Conservation (phyloP, 345 rosid species). For the Eucalyptus grandis region DNA sequence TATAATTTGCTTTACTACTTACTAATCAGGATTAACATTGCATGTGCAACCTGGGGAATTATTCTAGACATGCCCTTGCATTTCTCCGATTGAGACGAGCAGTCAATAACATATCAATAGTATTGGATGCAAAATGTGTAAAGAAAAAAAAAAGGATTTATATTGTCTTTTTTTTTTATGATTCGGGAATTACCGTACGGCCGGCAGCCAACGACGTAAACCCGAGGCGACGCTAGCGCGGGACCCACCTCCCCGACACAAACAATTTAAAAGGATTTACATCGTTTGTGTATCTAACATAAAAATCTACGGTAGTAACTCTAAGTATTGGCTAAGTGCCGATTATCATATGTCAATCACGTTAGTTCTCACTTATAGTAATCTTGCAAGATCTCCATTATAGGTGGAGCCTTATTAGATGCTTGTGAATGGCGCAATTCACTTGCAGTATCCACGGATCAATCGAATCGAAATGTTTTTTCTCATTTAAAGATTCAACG, state of each 20-base stretch:
- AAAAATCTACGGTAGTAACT: neutral
- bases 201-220: too few relatives aligned
- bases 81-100: too few relatives aligned
- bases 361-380: neutral
- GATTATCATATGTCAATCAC: neutral
- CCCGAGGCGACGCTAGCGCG: accelerated
- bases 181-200: too few relatives aligned
- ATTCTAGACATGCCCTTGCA: too few relatives aligned
- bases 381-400: neutral
- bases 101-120: neutral
- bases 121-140: neutral
- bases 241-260: too few relatives aligned
- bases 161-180: too few relatives aligned
- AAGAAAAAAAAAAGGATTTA: neutral
- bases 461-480: neutral
- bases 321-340: neutral
- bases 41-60: neutral
- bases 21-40: neutral
- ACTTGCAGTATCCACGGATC: neutral
- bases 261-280: neutral
- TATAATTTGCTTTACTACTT: neutral
- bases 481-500: neutral
- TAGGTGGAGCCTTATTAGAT: neutral
- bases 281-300: neutral
- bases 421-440: neutral